Evolutionary conservation across 352 stramenopile genomes (phyloP), one percentile per base, ranked within the genome.

Genomic region (Phytophthora crassamura): DNA sequence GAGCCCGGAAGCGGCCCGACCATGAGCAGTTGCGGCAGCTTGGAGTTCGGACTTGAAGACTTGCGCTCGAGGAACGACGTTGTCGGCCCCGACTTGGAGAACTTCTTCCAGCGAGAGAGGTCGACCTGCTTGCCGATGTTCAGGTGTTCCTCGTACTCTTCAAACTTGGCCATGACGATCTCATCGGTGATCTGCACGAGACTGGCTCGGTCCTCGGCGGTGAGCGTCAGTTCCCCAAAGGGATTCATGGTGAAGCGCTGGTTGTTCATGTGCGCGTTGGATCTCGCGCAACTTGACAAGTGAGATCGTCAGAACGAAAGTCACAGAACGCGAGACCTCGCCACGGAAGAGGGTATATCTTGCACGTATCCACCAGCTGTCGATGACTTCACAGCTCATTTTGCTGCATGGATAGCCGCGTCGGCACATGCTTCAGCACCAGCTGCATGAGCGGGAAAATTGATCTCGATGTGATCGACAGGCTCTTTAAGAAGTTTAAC

Each of bases 1-100:
- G 54, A 64, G 1, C 69, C 72, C 2, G 54, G 59, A 11, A 79
- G 39, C 10, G 72, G 52, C 7, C 75, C 69, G 15, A 77, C 53
- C 32, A 74, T 68, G 8, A 70, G 64, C 10, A 78, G n/a, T 11
- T 63, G 35, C 0, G 70, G 57, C 2, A 78, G 40, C 11, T 69
- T 70, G 1, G 55, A 34, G 28, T 61, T 34, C 2, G 48, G 62
- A 20, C 41, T 65, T 0, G 54, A 65, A 5, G 16, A 38, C 20
- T 70, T 62, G 2, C 62, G 62, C 34, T 70, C 54, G 2, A 70
- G 33, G 11, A 65, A 65, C 12, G 28, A 28, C 33, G 41, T 70
- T n/a, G 62, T 65, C 1, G 47, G 40, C 15, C 54, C 62, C 5
- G 54, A 58, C 25, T 61, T 65, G 8, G 47, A 1, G 34, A 61